These are phyloP conservation scores for Tuber melanosporum DNA, from an alignment of 495 filamentous ascomycete genomes.

Conservation along the genomic window DNA sequence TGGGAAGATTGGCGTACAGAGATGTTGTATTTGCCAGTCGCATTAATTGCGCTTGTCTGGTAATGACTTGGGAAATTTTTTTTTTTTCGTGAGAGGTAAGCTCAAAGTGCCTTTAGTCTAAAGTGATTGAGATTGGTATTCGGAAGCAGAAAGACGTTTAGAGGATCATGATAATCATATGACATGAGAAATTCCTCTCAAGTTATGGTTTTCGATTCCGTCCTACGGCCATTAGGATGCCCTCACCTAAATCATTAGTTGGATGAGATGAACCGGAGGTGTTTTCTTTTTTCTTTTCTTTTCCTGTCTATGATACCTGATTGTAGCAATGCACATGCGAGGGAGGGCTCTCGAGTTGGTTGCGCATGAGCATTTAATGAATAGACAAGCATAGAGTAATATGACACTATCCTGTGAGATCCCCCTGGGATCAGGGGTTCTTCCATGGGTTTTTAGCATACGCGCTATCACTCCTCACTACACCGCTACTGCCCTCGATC, in stretches of 20 bases:
- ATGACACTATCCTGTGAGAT: too few relatives aligned
- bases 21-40: neutral
- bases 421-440: too few relatives aligned
- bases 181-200: neutral
- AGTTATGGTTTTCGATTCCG: neutral
- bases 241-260: neutral
- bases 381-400: too few relatives aligned
- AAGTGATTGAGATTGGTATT: neutral
- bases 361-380: neutral
- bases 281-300: too few relatives aligned
- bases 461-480: too few relatives aligned
- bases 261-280: too few relatives aligned
- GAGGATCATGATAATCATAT: neutral
- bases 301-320: neutral
- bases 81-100: neutral
- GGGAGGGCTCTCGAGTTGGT: neutral
- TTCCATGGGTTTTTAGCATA: too few relatives aligned
- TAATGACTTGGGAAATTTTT: neutral
- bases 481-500: too few relatives aligned
- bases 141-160: neutral
- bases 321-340: neutral
- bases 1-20: neutral
- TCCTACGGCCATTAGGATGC: neutral
- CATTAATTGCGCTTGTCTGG: neutral
- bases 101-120: neutral